Evolutionary conservation across 2,329 filamentous ascomycete genomes (phyloP).

Genomic region (Leptoxyphium fumago): DNA sequence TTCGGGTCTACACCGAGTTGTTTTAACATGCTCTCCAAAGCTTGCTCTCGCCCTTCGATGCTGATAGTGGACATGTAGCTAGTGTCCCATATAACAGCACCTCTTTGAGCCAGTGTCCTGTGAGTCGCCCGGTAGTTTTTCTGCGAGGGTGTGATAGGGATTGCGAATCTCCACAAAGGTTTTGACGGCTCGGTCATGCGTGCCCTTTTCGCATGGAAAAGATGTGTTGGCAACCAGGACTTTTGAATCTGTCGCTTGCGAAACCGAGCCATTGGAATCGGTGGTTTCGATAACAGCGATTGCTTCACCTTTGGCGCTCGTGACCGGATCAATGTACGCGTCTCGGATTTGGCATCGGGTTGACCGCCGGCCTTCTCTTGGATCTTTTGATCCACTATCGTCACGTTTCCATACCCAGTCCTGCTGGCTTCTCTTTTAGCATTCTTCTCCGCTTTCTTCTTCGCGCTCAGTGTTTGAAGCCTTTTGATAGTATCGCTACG

Average conservation of each 20-base stretch:
- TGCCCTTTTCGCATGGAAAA: constrained; percentile 86
- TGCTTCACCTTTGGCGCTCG: constrained; percentile 53
- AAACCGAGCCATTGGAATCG: constrained; percentile 52
- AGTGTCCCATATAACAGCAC: constrained; percentile 79
- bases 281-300: constrained; percentile 51
- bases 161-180: constrained; percentile 78
- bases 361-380: constrained; percentile 19
- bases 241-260: constrained; percentile 76
- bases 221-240: constrained; percentile 86
- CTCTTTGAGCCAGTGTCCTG: constrained; percentile 58
- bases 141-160: constrained; percentile 72
- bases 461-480: constrained; percentile 45
- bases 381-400: constrained; percentile 16
- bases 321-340: constrained; percentile 18
- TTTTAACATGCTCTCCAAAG: constrained; percentile 51
- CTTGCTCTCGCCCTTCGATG: constrained; percentile 50
- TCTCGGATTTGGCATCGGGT: constrained; percentile 13
- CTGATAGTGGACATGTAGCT: constrained; percentile 86
- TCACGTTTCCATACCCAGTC: constrained; percentile 9
- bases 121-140: constrained; percentile 85
- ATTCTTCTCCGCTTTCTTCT: constrained; percentile 22
- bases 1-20: constrained; percentile 43
- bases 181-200: constrained; percentile 68
- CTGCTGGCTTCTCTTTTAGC: constrained; percentile 4
- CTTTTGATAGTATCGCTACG: constrained; percentile 64